These are phyloP conservation scores for Heliosperma pusillum DNA, from an alignment of 148 eudicot species.

Conservation along the genomic window DNA sequence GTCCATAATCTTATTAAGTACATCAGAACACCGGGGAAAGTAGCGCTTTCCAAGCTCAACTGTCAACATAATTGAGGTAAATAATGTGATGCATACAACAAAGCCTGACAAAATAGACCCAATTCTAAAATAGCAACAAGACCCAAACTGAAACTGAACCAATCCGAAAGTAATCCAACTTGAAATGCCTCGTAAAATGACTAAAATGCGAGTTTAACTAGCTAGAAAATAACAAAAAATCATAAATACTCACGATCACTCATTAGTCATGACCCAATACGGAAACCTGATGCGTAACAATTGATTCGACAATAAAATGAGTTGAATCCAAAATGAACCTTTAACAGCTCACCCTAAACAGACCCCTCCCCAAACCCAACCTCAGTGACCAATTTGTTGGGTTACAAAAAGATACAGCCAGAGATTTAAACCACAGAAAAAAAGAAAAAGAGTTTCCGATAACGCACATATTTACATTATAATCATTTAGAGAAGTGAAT, in stretches of 20 bases:
- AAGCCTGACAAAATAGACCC: neutral
- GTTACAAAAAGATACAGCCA: no score
- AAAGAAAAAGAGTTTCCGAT: neutral
- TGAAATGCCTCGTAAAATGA: neutral
- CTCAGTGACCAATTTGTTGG: no score
- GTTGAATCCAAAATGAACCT: neutral
- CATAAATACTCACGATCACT: no score
- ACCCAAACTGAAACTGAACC: no score
- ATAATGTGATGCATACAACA: neutral
- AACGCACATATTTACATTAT: neutral
- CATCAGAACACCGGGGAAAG: slow-evolving; percentile 86
- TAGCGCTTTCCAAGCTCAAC: slow-evolving; percentile 88
- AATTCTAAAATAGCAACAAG: no score
- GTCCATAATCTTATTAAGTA: slow-evolving; percentile 71
- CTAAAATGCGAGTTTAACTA: no score
- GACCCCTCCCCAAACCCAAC: no score
- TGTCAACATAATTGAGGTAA: slow-evolving; percentile 27
- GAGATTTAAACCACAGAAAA: neutral
- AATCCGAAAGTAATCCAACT: neutral
- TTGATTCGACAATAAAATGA: neutral
- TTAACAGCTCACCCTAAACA: no score
- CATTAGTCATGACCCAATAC: no score
- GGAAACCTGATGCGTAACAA: no score
- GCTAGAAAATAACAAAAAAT: no score
- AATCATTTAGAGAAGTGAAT: neutral